Percentiles rank a stretch among this genome's conserved stretches.
phyloP scores from a whole-genome alignment of 768 basidiomycete genomes.

The Mycena capillaripes region DNA sequence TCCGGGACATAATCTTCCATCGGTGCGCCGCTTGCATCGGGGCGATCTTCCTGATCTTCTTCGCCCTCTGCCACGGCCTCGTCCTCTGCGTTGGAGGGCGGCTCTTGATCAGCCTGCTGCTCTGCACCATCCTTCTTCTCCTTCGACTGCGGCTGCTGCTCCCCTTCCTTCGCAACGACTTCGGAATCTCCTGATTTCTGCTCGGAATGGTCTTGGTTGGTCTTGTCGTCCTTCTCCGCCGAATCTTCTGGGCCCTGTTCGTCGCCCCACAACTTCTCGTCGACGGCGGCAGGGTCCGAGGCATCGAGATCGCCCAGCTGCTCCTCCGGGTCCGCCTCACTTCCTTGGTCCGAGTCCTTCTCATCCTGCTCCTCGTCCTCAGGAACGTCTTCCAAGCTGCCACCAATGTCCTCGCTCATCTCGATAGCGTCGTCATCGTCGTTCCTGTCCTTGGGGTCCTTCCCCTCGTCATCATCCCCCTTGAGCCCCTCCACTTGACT shows the following conservation, averaged over 20 bases:
- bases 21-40: slow-evolving; percentile 70
- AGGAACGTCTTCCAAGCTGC: slow-evolving; percentile 86
- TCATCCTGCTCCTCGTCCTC: slow-evolving; percentile 69
- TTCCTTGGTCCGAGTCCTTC: slow-evolving; percentile 65
- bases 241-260: slow-evolving; percentile 72
- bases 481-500: slow-evolving; percentile 95
- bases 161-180: slow-evolving; percentile 83
- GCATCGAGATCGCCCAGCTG: slow-evolving; percentile 87
- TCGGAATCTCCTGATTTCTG: slow-evolving; percentile 69
- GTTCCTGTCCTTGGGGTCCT: slow-evolving; percentile 60
- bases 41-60: slow-evolving; percentile 58
- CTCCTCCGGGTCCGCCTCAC: slow-evolving; percentile 83
- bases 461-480: slow-evolving; percentile 67
- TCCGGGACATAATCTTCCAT: slow-evolving; percentile 86
- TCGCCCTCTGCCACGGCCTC: slow-evolving; percentile 44
- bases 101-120: slow-evolving; percentile 32
- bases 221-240: slow-evolving; percentile 66
- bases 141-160: slow-evolving; percentile 50
- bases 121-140: slow-evolving; percentile 49
- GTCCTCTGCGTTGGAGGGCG: slow-evolving; percentile 43
- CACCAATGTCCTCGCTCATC: slow-evolving; percentile 93
- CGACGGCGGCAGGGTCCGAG: slow-evolving; percentile 85
- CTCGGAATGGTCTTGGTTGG: slow-evolving; percentile 72
- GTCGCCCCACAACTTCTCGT: slow-evolving; percentile 98
- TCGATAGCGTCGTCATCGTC: slow-evolving; percentile 87